Evolutionary conservation across 129 eudicot genomes (phyloP).

Genomic region (Saposhnikovia divaricata): DNA sequence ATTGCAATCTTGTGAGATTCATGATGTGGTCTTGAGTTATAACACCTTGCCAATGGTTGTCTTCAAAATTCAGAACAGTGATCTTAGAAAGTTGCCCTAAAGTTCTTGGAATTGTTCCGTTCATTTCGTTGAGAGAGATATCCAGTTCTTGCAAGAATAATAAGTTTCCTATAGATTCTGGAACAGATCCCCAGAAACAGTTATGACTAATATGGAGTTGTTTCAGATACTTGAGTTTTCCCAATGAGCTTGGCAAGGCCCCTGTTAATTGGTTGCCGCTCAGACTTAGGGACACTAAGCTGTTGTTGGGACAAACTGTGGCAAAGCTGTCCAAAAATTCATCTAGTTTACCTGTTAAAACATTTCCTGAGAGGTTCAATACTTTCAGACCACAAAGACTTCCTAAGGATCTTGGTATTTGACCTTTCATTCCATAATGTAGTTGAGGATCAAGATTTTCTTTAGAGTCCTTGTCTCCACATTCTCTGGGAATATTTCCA

Average conservation of each 20-base stretch:
- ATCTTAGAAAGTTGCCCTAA: slow-evolving; percentile 11
- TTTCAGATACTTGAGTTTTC: slow-evolving; percentile 9
- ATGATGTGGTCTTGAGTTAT: slow-evolving; percentile 13
- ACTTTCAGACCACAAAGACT: neutral
- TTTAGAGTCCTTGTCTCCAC: neutral
- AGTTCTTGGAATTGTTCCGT: slow-evolving; percentile 14
- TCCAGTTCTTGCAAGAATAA: slow-evolving; percentile 9
- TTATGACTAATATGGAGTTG: neutral
- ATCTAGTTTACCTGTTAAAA: neutral
- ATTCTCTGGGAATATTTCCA: neutral
- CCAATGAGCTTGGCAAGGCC: slow-evolving; percentile 14
- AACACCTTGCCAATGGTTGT: slow-evolving; percentile 19
- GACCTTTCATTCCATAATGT: neutral
- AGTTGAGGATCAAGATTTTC: neutral
- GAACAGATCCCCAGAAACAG: slow-evolving; percentile 15
- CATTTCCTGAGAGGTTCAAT: neutral
- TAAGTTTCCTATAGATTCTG: slow-evolving; percentile 14
- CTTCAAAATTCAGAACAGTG: neutral
- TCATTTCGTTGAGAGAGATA: slow-evolving; percentile 13
- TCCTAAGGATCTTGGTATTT: neutral
- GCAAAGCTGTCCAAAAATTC: neutral
- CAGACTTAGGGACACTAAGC: neutral
- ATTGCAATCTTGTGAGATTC: slow-evolving; percentile 8
- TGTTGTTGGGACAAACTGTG: neutral
- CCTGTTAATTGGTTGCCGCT: slow-evolving; percentile 12